These are phyloP conservation scores for Lignosus rhinocerotis DNA, from an alignment of 1,284 basidiomycete genomes.

Conservation along the genomic window DNA sequence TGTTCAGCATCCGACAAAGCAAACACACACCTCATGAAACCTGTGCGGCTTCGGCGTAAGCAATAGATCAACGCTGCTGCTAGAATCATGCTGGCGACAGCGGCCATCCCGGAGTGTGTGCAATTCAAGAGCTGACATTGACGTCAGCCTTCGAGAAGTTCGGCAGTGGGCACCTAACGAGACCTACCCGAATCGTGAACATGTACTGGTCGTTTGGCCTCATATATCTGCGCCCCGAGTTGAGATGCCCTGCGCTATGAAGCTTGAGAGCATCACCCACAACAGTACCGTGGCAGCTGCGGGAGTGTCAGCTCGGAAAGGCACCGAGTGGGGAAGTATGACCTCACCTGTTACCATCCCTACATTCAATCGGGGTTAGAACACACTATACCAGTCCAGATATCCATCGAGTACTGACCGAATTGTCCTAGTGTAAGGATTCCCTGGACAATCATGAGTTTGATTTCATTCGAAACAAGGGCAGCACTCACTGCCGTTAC, in stretches of 20 bases:
- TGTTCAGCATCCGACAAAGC: neutral
- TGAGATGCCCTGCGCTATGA: neutral
- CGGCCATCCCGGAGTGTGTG: slow-evolving; percentile 5
- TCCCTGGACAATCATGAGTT: neutral
- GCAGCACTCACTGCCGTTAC: neutral
- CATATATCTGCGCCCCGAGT: neutral
- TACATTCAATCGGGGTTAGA: too few species aligned
- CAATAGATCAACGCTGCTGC: slow-evolving; percentile 2
- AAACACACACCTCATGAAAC: neutral
- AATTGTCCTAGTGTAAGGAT: slow-evolving; percentile 7
- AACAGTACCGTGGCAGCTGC: slow-evolving; percentile 4
- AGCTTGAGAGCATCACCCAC: neutral
- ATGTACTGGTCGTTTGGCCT: neutral
- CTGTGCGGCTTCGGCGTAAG: neutral
- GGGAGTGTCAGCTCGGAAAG: neutral
- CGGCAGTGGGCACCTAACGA: too few species aligned
- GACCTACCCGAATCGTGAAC: neutral
- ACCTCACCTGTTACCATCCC: neutral
- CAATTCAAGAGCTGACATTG: neutral
- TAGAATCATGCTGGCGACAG: slow-evolving; percentile 2
- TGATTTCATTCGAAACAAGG: too few species aligned
- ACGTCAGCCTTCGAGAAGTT: neutral
- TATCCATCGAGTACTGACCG: neutral
- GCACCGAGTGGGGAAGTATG: neutral
- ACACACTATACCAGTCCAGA: neutral